Percentiles rank a stretch among this genome's conserved stretches.
Evolutionary conservation across 2,329 filamentous ascomycete genomes (phyloP).

Genomic region (Pestalotiopsis sp.): DNA sequence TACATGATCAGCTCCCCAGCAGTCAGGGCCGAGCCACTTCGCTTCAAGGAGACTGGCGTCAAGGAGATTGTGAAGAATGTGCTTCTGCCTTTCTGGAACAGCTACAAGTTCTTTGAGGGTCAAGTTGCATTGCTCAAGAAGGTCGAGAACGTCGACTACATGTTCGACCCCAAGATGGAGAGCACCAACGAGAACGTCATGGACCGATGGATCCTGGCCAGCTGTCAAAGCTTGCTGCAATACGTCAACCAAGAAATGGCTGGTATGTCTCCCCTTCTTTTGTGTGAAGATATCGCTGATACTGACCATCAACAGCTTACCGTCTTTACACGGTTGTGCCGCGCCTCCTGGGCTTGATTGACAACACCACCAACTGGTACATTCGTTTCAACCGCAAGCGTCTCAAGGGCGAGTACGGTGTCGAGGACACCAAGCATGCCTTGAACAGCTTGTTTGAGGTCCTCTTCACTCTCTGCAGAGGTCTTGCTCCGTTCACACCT

Average conservation of each 20-base stretch:
- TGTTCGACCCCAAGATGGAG: slow-evolving; percentile 77
- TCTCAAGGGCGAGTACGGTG: slow-evolving; percentile 85
- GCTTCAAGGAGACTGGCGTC: slow-evolving; percentile 90
- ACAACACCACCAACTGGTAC: slow-evolving; percentile 98
- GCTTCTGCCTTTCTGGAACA: slow-evolving; percentile 90
- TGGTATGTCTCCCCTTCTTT: slow-evolving; percentile 48
- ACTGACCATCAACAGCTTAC: slow-evolving; percentile 51
- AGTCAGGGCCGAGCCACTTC: slow-evolving; percentile 84
- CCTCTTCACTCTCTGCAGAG: slow-evolving; percentile 83
- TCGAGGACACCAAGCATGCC: slow-evolving; percentile 85
- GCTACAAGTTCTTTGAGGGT: slow-evolving; percentile 93
- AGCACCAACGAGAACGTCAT: slow-evolving; percentile 86
- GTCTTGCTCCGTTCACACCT: slow-evolving; percentile 90
- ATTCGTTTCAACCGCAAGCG: slow-evolving; percentile 67
- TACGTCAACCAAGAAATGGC: slow-evolving; percentile 95
- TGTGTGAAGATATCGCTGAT: neutral
- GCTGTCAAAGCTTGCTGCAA: slow-evolving; percentile 85
- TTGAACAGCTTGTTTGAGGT: slow-evolving; percentile 95
- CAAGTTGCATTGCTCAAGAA: slow-evolving; percentile 88
- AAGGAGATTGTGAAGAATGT: slow-evolving; percentile 96
- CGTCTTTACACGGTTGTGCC: slow-evolving; percentile 91
- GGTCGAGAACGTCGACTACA: slow-evolving; percentile 73
- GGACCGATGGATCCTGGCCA: slow-evolving; percentile 94
- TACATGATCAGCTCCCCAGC: slow-evolving; percentile 97
- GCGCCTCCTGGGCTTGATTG: slow-evolving; percentile 78